Conservation (phyloP, 2,329 filamentous ascomycete genomes). For the Tolypocladium ovalisporum region DNA sequence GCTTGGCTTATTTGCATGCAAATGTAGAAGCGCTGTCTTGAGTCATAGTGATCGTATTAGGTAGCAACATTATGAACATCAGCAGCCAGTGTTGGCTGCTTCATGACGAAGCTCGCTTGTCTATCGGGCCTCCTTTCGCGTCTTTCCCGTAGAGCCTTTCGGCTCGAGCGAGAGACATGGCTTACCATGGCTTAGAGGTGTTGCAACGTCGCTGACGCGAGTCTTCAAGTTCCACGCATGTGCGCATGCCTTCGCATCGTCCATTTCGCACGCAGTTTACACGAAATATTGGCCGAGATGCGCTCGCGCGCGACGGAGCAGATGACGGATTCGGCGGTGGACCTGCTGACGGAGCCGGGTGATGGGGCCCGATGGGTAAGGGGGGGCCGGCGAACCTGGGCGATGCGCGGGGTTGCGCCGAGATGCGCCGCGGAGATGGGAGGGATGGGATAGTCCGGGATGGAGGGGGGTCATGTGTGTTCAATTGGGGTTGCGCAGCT, state of each 20-base stretch:
- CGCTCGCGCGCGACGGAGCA: background rate
- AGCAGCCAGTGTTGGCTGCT: background rate
- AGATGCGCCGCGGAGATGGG: background rate
- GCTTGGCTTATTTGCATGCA: background rate
- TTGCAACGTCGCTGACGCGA: background rate
- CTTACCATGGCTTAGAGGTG: background rate
- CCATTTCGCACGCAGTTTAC: background rate
- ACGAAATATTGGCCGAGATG: background rate
- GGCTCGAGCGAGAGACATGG: background rate
- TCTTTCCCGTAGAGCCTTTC: background rate
- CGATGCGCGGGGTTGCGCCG: background rate
- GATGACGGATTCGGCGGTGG: background rate
- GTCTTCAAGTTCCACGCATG: background rate
- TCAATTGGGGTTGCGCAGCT: background rate
- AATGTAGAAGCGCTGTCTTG: background rate
- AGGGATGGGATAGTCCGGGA: background rate
- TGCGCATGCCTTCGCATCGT: background rate
- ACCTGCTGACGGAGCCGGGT: background rate
- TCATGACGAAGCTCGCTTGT: background rate
- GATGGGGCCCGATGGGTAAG: background rate
- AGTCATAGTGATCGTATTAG: background rate
- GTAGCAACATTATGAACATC: background rate
- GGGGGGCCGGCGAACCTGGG: background rate
- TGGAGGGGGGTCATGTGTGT: background rate
- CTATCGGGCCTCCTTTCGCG: background rate